Conservation (phyloP, 768 basidiomycete genomes). For the Tulasnella sp. region DNA sequence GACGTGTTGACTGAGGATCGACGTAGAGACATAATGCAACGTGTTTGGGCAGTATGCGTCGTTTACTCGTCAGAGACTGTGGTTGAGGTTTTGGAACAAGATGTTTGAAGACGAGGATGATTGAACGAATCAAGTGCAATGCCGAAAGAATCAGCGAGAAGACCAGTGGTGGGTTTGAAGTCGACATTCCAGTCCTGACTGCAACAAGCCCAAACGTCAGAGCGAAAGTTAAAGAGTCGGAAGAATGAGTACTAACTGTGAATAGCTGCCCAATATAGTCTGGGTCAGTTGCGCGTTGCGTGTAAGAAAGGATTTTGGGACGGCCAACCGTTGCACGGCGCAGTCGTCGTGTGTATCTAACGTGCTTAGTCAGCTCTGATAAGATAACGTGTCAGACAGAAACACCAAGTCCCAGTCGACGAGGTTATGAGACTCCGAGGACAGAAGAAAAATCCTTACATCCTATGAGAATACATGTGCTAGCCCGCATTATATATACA, state of each 20-base stretch:
- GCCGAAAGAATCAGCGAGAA: not conserved
- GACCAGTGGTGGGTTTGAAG: not conserved
- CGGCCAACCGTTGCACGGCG: not conserved
- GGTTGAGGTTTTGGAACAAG: not conserved
- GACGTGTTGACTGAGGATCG: not conserved
- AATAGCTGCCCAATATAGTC: not conserved
- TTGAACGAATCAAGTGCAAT: not conserved
- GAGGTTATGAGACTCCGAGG: no score
- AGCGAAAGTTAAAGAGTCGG: no score
- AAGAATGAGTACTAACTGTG: not conserved
- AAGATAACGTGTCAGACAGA: not conserved
- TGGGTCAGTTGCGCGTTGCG: not conserved
- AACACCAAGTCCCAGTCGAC: no score
- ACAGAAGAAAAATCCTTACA: no score
- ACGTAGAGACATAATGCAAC: conserved; percentile 4
- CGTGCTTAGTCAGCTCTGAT: not conserved
- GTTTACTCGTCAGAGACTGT: not conserved
- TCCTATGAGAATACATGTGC: no score
- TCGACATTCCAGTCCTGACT: not conserved
- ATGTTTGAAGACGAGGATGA: not conserved
- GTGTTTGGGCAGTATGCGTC: not conserved
- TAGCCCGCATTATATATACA: no score
- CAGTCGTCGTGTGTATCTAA: not conserved
- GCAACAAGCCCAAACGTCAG: not conserved
- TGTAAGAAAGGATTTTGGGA: not conserved